Base-by-base conservation (phyloP, 2,329 filamentous ascomycete genomes). In the Fusarium verticillioides region DNA sequence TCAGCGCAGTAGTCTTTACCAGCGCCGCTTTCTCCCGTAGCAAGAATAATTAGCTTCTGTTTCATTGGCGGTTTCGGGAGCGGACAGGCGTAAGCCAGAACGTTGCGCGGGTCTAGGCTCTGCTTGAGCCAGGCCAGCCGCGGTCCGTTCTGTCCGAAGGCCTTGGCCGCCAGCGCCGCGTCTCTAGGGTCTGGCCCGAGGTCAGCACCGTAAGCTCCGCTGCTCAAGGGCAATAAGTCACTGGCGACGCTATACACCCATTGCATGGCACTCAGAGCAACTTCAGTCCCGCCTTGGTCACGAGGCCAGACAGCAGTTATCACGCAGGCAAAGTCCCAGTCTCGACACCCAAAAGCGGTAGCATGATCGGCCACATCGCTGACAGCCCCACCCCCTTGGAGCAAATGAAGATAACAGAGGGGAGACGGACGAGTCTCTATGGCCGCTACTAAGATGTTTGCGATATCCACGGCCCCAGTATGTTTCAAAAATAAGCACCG, bases 271-370 rank as follows among this genome's bases (percentile, higher is more conserved):
- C 76, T 77, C 70, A 65, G 81, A 69, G 86, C 82, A 19, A 72
- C 40, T 54, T 82, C 78, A 1, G 83, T 86, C 43, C 78, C 83
- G 72, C 90, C 87, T 79, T 87, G 78, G 13, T 86, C 82, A 30
- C 88, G 86, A 9, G 83, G 82, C 90, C 90, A 92, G 66, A 91
- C 86, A 36, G 87, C 89, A 9, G 89, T 92, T 52, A 92, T 76
- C 15, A 92, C 88, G 74, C 90, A 92, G 58, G 89, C 90, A 81
- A 87, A 92, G 34, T 88, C 84, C 90, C 89, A 92, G 77, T 89
- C 84, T 79, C 89, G 87, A 82, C 87, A 90, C 57, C 90, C 89
- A 60, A 92, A 92, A 60, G 90, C 89, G 63, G 87, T 88, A 32
- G 82, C 84, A 72, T 85, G 79, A 12, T 80, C 71, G 8, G 80